Evolutionary conservation across 371 early-diverging fungal genomes (phyloP), one percentile per base, ranked within the genome.

Genomic region (Rhizopus sp.): DNA sequence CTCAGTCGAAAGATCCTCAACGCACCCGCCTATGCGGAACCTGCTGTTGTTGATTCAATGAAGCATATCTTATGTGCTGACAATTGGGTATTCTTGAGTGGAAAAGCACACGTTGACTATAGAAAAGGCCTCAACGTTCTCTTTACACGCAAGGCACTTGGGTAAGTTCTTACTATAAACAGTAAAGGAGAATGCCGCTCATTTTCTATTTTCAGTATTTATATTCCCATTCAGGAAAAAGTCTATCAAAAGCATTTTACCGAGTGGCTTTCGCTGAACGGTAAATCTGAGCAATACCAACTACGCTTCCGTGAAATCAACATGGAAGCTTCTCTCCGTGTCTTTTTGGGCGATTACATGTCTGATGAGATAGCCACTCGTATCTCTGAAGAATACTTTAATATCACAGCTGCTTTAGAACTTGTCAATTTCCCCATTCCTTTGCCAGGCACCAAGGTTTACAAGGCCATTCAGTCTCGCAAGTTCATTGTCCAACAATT

Each of bases 351-450:
- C 37, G 69, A 73, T 47, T 68, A 67, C 50, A 77, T 81, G 68
- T 66, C 72, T 5, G 73, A 74, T 31, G 67, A 76, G 9, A 73
- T 76, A 6, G 78, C 77, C 5, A 37, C 57, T 29, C 65, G 64
- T 13, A 80, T 79, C 53, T 81, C 82, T 13, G 59, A 70, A 46
- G 72, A 75, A 32, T 81, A 79, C 47, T 77, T 77, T 56, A 73
- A 77, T 34, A 79, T 81, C 54, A 81, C 82, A 16, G 80, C 82
- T 37, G 82, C 82, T 3, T 57, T 81, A 29, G 79, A 81, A 53
- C 70, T 81, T 45, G 82, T 81, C 63, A 81, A 81, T 55, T 81
- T 81, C 64, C 82, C 82, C 39, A 70, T 76, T 41, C 78, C 82
- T 32, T 57, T 81, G 29, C 82, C 82, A 5, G 80, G 80, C 37